These are phyloP conservation scores for Fusarium stilboides DNA, from an alignment of 2,329 filamentous ascomycete species.

Conservation along the genomic window DNA sequence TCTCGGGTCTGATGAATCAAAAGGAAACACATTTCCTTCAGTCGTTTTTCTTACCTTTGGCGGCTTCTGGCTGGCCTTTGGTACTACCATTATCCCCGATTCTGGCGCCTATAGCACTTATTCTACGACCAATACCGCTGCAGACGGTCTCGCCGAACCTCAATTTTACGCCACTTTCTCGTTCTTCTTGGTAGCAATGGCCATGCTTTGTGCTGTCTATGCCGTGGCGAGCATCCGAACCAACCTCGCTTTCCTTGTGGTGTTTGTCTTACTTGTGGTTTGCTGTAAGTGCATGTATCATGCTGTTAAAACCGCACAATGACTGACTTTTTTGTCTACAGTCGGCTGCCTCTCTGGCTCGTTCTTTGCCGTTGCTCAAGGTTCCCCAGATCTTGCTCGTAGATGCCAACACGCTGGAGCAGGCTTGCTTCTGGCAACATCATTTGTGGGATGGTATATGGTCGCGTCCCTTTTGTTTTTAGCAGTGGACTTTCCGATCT, in stretches of 20 bases:
- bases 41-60: slow-evolving; percentile 66
- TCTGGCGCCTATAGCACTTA: slow-evolving; percentile 62
- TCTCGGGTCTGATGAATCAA: neutral
- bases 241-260: slow-evolving; percentile 74
- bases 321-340: slow-evolving; percentile 16
- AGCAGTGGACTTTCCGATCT: slow-evolving; percentile 66
- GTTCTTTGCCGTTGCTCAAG: slow-evolving; percentile 50
- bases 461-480: slow-evolving; percentile 65
- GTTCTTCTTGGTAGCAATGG: slow-evolving; percentile 76
- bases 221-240: slow-evolving; percentile 76
- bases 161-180: slow-evolving; percentile 66
- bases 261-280: slow-evolving; percentile 70
- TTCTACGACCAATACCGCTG: slow-evolving; percentile 48
- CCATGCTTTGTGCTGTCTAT: slow-evolving; percentile 72
- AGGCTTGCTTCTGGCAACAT: slow-evolving; percentile 43
- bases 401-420: slow-evolving; percentile 51
- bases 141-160: slow-evolving; percentile 58
- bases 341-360: slow-evolving; percentile 51
- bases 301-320: fast-evolving
- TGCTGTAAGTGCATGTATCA: slow-evolving; percentile 44
- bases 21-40: slow-evolving; percentile 67
- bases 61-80: slow-evolving; percentile 67
- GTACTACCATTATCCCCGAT: slow-evolving; percentile 63
- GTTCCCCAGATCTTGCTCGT: slow-evolving; percentile 27
- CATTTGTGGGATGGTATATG: slow-evolving; percentile 64